Evolutionary conservation across 179 eudicot species (phyloP), one percentile per base, ranked within the genome.

Genomic region (Drosera spatulata): DNA sequence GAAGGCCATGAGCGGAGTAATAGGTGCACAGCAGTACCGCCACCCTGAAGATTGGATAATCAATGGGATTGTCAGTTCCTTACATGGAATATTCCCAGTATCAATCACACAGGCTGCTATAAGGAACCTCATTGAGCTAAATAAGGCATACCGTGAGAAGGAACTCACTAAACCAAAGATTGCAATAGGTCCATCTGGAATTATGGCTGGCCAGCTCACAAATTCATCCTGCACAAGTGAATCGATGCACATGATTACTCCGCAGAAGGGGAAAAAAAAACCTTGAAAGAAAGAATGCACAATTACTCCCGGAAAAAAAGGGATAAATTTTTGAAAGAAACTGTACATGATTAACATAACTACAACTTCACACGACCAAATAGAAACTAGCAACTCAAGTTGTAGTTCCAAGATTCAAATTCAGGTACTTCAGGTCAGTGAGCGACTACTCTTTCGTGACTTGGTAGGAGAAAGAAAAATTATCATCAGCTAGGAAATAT

Each of bases 161-260:
- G 50, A 53, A 54, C 66, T 72, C 74, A 83, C 90, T 72, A 91
- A 70, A 54, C 98, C 98, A 49, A 80, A 75, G 11, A 91, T 79
- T 60, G 95, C 96, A 73, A 91, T 70, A 0, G 91, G 91, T 43
- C 95, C 97, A 51, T 71, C n/a, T 0, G 91, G 88, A 61, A 89
- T 68, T 11, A 91, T 69, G 37, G 95, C 78, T 14, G 98, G 98
- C 67, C 88, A 77, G 72, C 79, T 80, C 47, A 76, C 79, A 53
- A 80, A 82, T 56, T 91, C 88, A 67, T 88, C 98, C 88, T 80
- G 83, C 64, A 70, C 7, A 58, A 38, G 41, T 5, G 41, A 9
- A 15, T 9, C 22, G 14, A 13, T n/a, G 6, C 10, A 10, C 5
- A 57, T 5, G 41, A 10, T 12, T 39, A 14, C 14, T n/a, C 52